Conservation (phyloP, 1,284 basidiomycete genomes). For the Lentinula novae-zelandiae region DNA sequence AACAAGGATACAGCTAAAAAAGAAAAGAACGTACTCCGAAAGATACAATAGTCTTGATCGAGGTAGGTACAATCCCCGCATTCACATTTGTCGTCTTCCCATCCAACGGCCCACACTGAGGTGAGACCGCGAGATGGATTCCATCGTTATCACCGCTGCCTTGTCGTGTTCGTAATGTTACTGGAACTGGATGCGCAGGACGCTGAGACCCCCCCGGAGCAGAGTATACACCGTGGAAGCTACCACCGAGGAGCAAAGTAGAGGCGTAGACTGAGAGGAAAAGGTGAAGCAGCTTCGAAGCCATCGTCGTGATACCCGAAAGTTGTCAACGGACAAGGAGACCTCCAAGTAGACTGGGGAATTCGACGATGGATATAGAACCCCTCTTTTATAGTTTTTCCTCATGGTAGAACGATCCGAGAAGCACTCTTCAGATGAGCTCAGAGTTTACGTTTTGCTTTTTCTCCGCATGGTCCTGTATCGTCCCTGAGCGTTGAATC, state of each 20-base stretch:
- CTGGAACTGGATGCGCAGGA: background rate
- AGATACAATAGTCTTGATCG: slow-evolving; percentile 35
- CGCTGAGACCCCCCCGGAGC: background rate
- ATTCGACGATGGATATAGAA: too few species aligned
- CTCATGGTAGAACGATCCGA: background rate
- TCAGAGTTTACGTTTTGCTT: background rate
- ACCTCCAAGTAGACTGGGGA: background rate
- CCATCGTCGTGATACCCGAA: background rate
- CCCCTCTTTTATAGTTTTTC: background rate
- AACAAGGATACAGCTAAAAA: slow-evolving; percentile 1
- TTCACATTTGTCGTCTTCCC: slow-evolving; percentile 34
- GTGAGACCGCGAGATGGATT: slow-evolving; percentile 33
- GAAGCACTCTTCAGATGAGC: background rate
- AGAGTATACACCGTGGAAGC: background rate
- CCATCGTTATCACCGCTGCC: slow-evolving; percentile 19
- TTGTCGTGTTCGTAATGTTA: background rate
- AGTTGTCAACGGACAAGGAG: background rate
- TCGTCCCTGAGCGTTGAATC: background rate
- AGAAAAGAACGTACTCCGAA: slow-evolving; percentile 29
- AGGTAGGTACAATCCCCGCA: slow-evolving; percentile 27
- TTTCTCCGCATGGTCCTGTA: background rate
- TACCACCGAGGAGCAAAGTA: background rate
- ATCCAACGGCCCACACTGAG: slow-evolving; percentile 29
- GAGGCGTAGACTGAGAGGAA: background rate
- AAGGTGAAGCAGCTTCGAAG: background rate